phyloP scores from a whole-genome alignment of 768 basidiomycete genomes.

The Gautieria morchelliformis region DNA sequence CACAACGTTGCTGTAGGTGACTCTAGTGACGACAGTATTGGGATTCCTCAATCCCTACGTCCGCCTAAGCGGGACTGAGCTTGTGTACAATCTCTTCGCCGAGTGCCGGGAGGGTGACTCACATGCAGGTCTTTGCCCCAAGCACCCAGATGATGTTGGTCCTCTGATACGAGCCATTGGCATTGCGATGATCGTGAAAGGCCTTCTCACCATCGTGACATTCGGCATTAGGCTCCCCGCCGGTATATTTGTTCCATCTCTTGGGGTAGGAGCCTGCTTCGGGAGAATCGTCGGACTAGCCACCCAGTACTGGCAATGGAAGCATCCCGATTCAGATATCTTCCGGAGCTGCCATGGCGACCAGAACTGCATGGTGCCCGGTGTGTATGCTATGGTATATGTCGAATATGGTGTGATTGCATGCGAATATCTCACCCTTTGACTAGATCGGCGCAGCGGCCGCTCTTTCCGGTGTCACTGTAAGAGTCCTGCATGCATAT shows the following conservation, averaged over 20 bases:
- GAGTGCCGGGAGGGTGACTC: slow-evolving; percentile 64
- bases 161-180: slow-evolving; percentile 55
- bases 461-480: slow-evolving; percentile 89
- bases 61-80: slow-evolving; percentile 90
- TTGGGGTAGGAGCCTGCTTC: slow-evolving; percentile 90
- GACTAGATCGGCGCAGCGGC: slow-evolving; percentile 71
- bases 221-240: slow-evolving; percentile 90
- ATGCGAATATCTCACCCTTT: neutral
- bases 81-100: slow-evolving; percentile 84
- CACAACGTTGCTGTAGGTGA: slow-evolving; percentile 41
- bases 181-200: slow-evolving; percentile 77
- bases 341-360: slow-evolving; percentile 60
- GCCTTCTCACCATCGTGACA: slow-evolving; percentile 71
- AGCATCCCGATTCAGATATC: slow-evolving; percentile 46
- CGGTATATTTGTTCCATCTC: slow-evolving; percentile 94
- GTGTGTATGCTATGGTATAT: slow-evolving; percentile 82
- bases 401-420: slow-evolving; percentile 3
- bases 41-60: slow-evolving; percentile 87
- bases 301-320: slow-evolving; percentile 67
- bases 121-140: slow-evolving; percentile 62
- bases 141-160: slow-evolving; percentile 48
- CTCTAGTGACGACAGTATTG: slow-evolving; percentile 62
- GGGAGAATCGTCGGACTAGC: slow-evolving; percentile 78
- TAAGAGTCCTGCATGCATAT: slow-evolving; percentile 25
- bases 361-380: slow-evolving; percentile 74